A percentile compares a stretch with the other conserved stretches of the same genome.
Evolutionary conservation across 1,139 yeast genomes (phyloP).

Genomic region (Blastobotrys arbuscula): DNA sequence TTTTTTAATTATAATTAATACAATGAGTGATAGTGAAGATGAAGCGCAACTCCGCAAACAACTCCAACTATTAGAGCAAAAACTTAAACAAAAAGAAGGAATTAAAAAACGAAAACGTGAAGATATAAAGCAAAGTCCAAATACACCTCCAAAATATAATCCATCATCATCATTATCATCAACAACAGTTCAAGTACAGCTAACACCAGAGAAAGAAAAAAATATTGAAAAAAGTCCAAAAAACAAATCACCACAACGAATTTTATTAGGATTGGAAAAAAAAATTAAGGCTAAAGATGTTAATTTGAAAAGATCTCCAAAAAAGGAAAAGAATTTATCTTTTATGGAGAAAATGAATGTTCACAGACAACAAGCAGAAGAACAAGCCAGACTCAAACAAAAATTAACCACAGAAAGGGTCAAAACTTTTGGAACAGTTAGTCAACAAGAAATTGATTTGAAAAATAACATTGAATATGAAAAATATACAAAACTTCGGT

Average conservation of each 20-base stretch:
- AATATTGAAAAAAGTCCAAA: neutral
- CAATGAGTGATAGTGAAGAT: slow-evolving; percentile 10
- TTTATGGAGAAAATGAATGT: slow-evolving; percentile 4
- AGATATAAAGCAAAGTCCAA: neutral
- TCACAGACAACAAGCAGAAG: slow-evolving; percentile 3
- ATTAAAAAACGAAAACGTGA: slow-evolving; percentile 4
- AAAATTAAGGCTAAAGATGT: slow-evolving; percentile 18
- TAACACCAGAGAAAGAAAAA: neutral
- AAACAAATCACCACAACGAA: slow-evolving; percentile 15
- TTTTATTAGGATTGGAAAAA: slow-evolving; percentile 18
- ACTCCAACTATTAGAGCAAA: slow-evolving; percentile 2
- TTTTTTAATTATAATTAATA: too few species aligned
- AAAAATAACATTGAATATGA: slow-evolving; percentile 16
- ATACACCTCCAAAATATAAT: slow-evolving; percentile 1
- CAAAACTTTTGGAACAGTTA: slow-evolving; percentile 10
- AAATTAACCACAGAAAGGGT: slow-evolving; percentile 13
- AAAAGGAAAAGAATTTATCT: neutral
- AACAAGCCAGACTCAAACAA: neutral
- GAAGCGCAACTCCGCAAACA: slow-evolving; percentile 1
- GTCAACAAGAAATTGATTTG: slow-evolving; percentile 3
- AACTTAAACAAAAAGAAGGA: slow-evolving; percentile 4
- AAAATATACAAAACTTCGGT: slow-evolving; percentile 17
- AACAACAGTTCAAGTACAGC: neutral
- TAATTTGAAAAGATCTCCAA: slow-evolving; percentile 12
- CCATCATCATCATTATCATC: neutral